These are phyloP conservation scores for Exophiala aquamarina DNA, from an alignment of 2,329 filamentous ascomycete genomes.

Conservation along the genomic window DNA sequence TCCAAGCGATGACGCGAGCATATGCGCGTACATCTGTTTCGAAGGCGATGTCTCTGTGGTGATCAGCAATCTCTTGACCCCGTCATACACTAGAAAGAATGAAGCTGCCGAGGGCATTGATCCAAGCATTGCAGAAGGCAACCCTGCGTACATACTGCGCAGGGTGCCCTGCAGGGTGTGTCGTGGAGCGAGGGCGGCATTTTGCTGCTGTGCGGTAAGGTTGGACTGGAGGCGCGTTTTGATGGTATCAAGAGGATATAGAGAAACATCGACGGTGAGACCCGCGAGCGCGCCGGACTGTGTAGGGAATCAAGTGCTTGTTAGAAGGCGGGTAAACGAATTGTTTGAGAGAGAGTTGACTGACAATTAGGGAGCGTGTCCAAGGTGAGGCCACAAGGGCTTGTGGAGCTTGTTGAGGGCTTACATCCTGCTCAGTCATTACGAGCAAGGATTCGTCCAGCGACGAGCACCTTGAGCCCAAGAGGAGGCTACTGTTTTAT, in stretches of 20 bases:
- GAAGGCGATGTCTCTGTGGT: constrained; percentile 32
- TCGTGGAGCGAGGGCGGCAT: constrained; percentile 25
- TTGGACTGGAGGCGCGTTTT: constrained; percentile 94
- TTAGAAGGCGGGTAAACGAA: constrained; percentile 4
- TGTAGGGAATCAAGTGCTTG: constrained; percentile 1
- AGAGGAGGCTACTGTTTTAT: no score
- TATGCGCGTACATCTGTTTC: constrained; percentile 59
- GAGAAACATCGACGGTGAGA: constrained; percentile 92
- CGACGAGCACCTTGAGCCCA: no score
- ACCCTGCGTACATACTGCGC: constrained; percentile 86
- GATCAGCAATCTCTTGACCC: constrained; percentile 60
- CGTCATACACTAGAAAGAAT: constrained; percentile 96
- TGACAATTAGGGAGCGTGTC: constrained; percentile 40
- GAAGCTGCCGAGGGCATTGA: constrained; percentile 91
- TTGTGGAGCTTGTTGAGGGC: constrained; percentile 12
- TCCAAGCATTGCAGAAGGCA: constrained; percentile 85
- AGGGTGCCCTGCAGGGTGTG: constrained; percentile 75
- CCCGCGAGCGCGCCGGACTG: constrained; percentile 87
- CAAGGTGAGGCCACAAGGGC: constrained; percentile 42
- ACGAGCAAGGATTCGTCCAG: no score
- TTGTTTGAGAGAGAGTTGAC: constrained; percentile 5
- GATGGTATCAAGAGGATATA: constrained; percentile 97
- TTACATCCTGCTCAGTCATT: constrained; percentile 25
- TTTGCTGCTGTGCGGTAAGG: constrained; percentile 63
- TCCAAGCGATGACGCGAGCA: constrained; percentile 79